phyloP scores from a whole-genome alignment of 371 early-diverging fungal genomes.

The Apophysomyces variabilis region DNA sequence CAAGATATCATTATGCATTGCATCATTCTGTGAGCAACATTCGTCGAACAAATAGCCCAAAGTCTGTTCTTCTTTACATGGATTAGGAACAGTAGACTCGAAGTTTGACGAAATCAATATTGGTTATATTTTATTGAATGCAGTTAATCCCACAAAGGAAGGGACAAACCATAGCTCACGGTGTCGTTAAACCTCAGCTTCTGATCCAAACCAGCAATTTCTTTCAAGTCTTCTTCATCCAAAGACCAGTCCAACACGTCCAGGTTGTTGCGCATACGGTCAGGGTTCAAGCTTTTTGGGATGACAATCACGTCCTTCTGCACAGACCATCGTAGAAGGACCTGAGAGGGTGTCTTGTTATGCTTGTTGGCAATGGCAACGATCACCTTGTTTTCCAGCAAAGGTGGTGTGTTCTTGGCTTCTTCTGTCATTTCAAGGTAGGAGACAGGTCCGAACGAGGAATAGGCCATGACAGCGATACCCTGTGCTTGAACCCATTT shows the following conservation, averaged over 20 bases:
- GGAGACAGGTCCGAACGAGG: constrained; percentile 52
- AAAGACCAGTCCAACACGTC: constrained; percentile 31
- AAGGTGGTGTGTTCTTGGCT: constrained; percentile 21
- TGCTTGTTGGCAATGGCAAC: constrained; percentile 42
- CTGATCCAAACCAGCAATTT: constrained; percentile 29
- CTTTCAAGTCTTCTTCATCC: constrained; percentile 32
- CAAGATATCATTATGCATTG: no score
- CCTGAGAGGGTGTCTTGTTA: constrained; percentile 44
- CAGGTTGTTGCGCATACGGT: constrained; percentile 49
- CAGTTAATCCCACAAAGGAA: constrained; percentile 42
- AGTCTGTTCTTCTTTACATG: no score
- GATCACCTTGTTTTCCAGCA: constrained; percentile 42
- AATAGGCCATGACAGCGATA: constrained; percentile 55
- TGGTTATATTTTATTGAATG: no score
- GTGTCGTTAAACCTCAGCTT: constrained; percentile 46
- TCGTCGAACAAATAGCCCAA: no score
- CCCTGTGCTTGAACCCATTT: constrained; percentile 43
- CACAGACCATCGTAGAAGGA: constrained; percentile 61
- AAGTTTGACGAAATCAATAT: no score
- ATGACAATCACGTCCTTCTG: constrained; percentile 60
- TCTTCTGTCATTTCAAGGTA: constrained; percentile 34
- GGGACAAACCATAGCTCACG: constrained; percentile 32
- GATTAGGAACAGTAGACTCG: no score
- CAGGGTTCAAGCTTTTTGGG: constrained; percentile 62
- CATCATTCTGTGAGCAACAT: no score